phyloP scores from a whole-genome alignment of 78 protist species.

The Dictyostelium firmibasis region DNA sequence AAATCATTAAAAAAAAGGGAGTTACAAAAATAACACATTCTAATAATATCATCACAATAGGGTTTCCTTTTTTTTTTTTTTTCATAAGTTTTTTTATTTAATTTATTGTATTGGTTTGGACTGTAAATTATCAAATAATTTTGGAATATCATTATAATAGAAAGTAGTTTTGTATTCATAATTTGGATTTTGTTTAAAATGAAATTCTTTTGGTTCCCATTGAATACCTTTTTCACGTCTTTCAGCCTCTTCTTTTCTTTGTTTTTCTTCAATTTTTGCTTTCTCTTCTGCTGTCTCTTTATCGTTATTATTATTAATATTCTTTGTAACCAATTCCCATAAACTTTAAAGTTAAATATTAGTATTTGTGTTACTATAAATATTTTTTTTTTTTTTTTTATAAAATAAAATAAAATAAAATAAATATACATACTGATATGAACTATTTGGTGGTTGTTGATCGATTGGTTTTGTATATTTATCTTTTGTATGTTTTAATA shows the following conservation, averaged over 20 bases:
- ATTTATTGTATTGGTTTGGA: background rate
- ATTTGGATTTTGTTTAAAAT: background rate
- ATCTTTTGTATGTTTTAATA: background rate
- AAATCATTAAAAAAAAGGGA: no score
- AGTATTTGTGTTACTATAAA: no score
- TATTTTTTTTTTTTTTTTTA: no score
- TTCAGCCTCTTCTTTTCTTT: conserved; percentile 67
- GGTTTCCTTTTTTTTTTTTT: no score
- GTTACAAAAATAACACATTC: no score
- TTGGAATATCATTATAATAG: conserved; percentile 25
- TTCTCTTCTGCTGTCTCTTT: conserved; percentile 60
- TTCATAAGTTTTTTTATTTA: background rate
- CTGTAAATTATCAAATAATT: background rate
- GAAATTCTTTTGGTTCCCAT: conserved; percentile 41
- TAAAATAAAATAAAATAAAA: background rate
- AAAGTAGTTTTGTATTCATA: background rate
- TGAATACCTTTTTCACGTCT: conserved; percentile 40
- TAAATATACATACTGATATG: conserved; percentile 1
- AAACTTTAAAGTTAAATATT: background rate
- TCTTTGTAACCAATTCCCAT: conserved; percentile 56
- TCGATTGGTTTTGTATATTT: conserved; percentile 12
- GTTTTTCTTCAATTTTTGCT: conserved; percentile 52
- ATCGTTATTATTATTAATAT: conserved; percentile 35
- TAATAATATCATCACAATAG: no score
- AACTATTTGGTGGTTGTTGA: conserved; percentile 29